Evolutionary conservation across 1,284 basidiomycete species (phyloP).

Genomic region (Ceratobasidium sp.): DNA sequence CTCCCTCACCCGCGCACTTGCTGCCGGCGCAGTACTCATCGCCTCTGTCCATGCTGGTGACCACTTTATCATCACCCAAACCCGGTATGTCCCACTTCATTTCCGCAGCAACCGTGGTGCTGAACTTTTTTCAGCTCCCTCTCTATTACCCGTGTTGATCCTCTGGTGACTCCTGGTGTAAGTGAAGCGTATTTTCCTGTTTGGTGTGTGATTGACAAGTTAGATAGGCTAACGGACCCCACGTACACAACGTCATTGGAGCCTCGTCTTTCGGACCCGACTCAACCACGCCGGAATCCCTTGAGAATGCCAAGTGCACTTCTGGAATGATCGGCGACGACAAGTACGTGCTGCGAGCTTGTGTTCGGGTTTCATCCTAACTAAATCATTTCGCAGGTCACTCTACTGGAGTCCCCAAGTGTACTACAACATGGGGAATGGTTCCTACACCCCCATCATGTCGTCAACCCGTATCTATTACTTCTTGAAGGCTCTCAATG

Average conservation of each 20-base stretch:
- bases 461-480: slow-evolving; percentile 32
- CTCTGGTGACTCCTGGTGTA: slow-evolving; percentile 19
- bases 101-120: neutral
- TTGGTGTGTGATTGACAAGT: neutral
- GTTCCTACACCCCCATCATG: neutral
- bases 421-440: slow-evolving; percentile 23
- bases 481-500: slow-evolving; percentile 32
- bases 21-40: slow-evolving; percentile 18
- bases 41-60: neutral
- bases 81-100: neutral
- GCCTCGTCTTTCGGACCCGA: slow-evolving; percentile 29
- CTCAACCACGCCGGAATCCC: neutral
- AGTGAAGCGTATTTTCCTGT: neutral
- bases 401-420: slow-evolving; percentile 29
- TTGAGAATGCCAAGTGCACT: slow-evolving; percentile 26
- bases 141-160: slow-evolving; percentile 21
- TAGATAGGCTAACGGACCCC: slow-evolving; percentile 16
- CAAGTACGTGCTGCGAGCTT: neutral
- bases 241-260: slow-evolving; percentile 25
- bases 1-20: slow-evolving; percentile 31
- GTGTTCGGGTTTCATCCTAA: neutral
- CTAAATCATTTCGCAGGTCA: slow-evolving; percentile 12
- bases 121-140: slow-evolving; percentile 24
- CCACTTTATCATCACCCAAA: slow-evolving; percentile 23
- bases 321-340: slow-evolving; percentile 17